These are phyloP conservation scores for Nothopassalora personata DNA, from an alignment of 2,329 filamentous ascomycete genomes.

Conservation along the genomic window DNA sequence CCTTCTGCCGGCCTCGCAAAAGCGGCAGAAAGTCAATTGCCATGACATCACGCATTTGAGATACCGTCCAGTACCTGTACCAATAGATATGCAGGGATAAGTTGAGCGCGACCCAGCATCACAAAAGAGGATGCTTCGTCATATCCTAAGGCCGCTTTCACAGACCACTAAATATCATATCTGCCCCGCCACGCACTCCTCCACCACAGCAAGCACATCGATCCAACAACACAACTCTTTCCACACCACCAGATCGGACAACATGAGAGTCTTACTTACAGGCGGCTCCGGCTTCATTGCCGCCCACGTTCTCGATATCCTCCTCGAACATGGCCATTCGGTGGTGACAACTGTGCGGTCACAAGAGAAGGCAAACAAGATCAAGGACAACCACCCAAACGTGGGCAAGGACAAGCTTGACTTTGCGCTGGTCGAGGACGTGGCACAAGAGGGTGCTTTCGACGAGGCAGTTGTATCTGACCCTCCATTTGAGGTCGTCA, in stretches of 20 bases:
- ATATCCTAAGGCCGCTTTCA: constrained; percentile 3
- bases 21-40: constrained; percentile 1
- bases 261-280: constrained; percentile 34
- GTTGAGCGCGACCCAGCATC: background rate
- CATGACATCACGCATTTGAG: constrained; percentile 6
- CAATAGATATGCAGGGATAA: background rate
- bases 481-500: constrained; percentile 65
- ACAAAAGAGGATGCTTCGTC: constrained; percentile 3
- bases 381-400: constrained; percentile 50
- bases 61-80: background rate
- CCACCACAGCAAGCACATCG: background rate
- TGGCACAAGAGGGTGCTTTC: constrained; percentile 65
- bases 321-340: constrained; percentile 52
- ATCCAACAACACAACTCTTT: constrained; percentile 1
- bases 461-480: constrained; percentile 54
- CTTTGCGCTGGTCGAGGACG: constrained; percentile 66
- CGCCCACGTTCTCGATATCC: constrained; percentile 57
- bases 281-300: constrained; percentile 61
- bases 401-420: constrained; percentile 53
- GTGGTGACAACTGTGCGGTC: constrained; percentile 60
- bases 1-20: background rate
- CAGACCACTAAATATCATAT: background rate
- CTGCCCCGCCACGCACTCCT: background rate
- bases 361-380: constrained; percentile 57
- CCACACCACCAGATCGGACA: constrained; percentile 3